A percentile compares a stretch with the other conserved stretches of the same genome.
Evolutionary conservation across 1,284 basidiomycete genomes (phyloP).

Genomic region (Agroathelia rolfsii): DNA sequence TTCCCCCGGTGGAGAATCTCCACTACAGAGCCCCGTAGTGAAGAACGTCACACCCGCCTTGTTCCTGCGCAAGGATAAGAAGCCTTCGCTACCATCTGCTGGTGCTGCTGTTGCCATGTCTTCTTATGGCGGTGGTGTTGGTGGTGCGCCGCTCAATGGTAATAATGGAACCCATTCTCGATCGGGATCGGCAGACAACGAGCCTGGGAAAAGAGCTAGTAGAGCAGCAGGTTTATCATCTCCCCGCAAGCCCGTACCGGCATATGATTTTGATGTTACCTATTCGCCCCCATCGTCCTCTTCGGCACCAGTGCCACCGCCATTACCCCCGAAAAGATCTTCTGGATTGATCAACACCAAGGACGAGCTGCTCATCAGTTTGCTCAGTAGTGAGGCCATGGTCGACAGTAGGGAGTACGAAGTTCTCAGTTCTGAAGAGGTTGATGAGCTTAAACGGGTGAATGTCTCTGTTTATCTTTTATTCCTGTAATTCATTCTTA

Average conservation of each 20-base stretch:
- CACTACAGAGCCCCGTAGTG: slow-evolving; percentile 20
- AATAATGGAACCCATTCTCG: too few relatives aligned
- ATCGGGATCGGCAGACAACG: too few relatives aligned
- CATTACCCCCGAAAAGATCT: slow-evolving; percentile 27
- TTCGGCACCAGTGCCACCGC: slow-evolving; percentile 22
- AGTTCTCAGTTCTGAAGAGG: slow-evolving; percentile 73
- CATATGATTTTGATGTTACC: slow-evolving; percentile 14
- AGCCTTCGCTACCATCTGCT: slow-evolving; percentile 19
- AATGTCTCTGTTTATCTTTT: slow-evolving; percentile 14
- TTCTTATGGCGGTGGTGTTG: too few relatives aligned
- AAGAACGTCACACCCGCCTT: slow-evolving; percentile 36
- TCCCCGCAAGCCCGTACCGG: slow-evolving; percentile 22
- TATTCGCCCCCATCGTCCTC: slow-evolving; percentile 12
- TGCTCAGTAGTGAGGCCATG: slow-evolving; percentile 81
- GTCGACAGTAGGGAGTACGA: slow-evolving; percentile 71
- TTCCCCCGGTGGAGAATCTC: slow-evolving; percentile 15
- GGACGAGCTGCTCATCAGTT: slow-evolving; percentile 74
- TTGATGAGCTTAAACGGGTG: slow-evolving; percentile 88
- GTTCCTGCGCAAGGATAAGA: slow-evolving; percentile 43
- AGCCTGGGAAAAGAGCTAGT: too few relatives aligned
- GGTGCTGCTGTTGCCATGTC: slow-evolving; percentile 14
- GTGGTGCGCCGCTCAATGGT: too few relatives aligned
- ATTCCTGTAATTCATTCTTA: slow-evolving; percentile 5
- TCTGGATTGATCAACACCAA: slow-evolving; percentile 40
- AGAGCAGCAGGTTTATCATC: slow-evolving; percentile 34